Conservation (phyloP, 805 yeast species). For the Candida multigemmis region DNA sequence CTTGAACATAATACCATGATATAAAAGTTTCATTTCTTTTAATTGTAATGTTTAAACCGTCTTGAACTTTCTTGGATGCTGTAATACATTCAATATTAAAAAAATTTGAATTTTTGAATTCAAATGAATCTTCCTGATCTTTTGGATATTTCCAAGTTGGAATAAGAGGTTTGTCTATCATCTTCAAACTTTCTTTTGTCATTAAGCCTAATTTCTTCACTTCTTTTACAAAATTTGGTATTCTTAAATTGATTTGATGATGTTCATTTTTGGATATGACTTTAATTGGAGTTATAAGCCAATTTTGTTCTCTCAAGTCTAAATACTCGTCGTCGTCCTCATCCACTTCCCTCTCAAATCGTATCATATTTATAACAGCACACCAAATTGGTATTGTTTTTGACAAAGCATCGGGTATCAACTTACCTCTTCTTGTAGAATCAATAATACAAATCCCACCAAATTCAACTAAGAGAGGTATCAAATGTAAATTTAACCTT, state of each 20-base stretch:
- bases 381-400: constrained; percentile 93
- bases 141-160: constrained; percentile 70
- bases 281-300: constrained; percentile 8
- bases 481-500: constrained; percentile 64
- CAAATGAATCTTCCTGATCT: not conserved
- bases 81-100: constrained; percentile 39
- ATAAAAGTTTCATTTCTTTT: not conserved
- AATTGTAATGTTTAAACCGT: constrained; percentile 2
- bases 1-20: constrained; percentile 59
- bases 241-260: constrained; percentile 33
- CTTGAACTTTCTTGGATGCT: constrained; percentile 38
- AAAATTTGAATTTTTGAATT: no score
- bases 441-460: constrained; percentile 61
- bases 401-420: constrained; percentile 78
- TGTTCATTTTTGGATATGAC: constrained; percentile 52
- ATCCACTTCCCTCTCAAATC: constrained; percentile 24
- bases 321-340: constrained; percentile 2
- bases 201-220: constrained; percentile 33
- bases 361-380: constrained; percentile 56
- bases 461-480: constrained; percentile 34
- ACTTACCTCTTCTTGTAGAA: constrained; percentile 78
- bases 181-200: constrained; percentile 17
- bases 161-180: constrained; percentile 37
- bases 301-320: constrained; percentile 3
- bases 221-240: constrained; percentile 41